Conservation (phyloP, 306 rosid genomes). For the Castanea sativa region DNA sequence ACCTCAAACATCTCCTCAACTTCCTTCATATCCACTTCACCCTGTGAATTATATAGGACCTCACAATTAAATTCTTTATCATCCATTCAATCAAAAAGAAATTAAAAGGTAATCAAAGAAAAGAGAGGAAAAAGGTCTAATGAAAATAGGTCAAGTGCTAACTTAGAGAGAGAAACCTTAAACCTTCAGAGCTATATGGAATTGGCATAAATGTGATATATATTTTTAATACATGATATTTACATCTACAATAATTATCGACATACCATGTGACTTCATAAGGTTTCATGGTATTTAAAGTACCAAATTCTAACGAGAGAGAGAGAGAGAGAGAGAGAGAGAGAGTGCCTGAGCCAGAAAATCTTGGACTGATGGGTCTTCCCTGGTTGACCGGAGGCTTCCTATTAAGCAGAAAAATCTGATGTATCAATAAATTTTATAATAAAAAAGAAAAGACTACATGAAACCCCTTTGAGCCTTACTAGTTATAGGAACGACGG, state of each 20-base stretch:
- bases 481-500: conserved; percentile 39
- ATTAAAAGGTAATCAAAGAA: background rate
- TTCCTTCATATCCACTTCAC: conserved; percentile 7
- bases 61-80: background rate
- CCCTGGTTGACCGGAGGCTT: conserved; percentile 23
- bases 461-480: conserved; percentile 9
- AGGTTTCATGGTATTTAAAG: background rate
- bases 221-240: too few relatives aligned
- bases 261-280: background rate
- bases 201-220: background rate
- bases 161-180: background rate
- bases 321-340: background rate
- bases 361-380: conserved; percentile 27
- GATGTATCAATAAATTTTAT: conserved; percentile 2
- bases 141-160: background rate
- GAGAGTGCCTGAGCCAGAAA: conserved; percentile 16
- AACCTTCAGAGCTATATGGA: background rate
- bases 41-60: conserved; percentile 20
- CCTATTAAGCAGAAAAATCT: conserved; percentile 29
- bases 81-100: background rate
- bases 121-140: background rate
- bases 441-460: background rate
- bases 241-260: background rate
- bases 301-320: background rate
- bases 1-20: conserved; percentile 24